Base-by-base conservation (phyloP, 805 yeast genomes). In the Candida cerambycidarum region DNA sequence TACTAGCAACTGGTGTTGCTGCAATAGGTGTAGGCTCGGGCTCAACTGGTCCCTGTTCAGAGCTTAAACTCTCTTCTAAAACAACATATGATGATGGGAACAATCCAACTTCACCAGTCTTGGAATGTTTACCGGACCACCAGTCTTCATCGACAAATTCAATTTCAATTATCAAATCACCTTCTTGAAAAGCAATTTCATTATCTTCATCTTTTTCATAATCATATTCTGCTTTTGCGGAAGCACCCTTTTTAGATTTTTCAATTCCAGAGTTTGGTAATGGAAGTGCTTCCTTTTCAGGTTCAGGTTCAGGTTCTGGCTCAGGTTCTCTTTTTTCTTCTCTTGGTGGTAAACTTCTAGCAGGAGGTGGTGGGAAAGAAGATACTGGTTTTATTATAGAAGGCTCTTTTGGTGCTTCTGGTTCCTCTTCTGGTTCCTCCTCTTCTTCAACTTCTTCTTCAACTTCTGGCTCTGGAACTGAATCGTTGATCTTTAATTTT, bases 201-300 rank as follows among this genome's bases (percentile, higher is more conserved):
- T 85, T 83, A 42, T 83, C 90, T 54, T 85, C 95, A 47, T 79
- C 88, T 55, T 80, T 79, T 51, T 71, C 82, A 51, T 83, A 85
- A 46, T 85, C 93, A 61, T 89, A 93, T 57, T 82, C 84, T 4
- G 93, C 98, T 46, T 79, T 60, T 1, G 97, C 99, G 25, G 72
- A 62, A 11, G 44, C 23, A 29, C 27, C 49, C 46, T 21, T 34
- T 28, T 39, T 46, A n/a, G n/a, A n/a, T n/a, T n/a, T n/a, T n/a
- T n/a, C n/a, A 51, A 30, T 31, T 5, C 32, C 18, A 33, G 28
- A 6, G 12, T 3, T 47, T 17, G 42, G 44, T 32, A 44, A 50
- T 18, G 52, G 43, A 13, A 62, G 58, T 27, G 36, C 42, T 21
- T 38, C 43, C 5, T 10, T 31, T 14, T 32, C 40, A 21, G 38